Percentiles rank a stretch among this genome's conserved stretches.
These are phyloP conservation scores for Pleurotus tuber-regium DNA, from an alignment of 768 basidiomycete species.

Conservation along the genomic window DNA sequence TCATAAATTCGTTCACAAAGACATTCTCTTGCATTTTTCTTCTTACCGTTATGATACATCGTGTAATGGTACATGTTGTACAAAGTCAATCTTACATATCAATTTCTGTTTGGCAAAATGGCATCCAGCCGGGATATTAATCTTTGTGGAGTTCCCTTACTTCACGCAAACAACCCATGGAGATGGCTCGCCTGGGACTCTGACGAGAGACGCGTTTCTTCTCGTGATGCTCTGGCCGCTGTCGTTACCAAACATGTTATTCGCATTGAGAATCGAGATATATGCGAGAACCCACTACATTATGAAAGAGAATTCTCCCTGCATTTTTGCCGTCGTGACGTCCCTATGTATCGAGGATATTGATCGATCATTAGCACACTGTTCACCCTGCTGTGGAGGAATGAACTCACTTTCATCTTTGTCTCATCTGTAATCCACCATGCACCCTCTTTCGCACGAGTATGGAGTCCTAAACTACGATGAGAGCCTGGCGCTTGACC, in stretches of 20 bases:
- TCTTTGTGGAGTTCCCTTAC: background rate
- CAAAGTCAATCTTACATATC: background rate
- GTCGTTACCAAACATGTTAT: too few species aligned
- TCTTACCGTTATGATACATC: too few species aligned
- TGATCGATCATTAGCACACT: background rate
- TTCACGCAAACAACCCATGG: background rate
- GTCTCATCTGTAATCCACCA: too few species aligned
- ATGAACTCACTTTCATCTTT: background rate
- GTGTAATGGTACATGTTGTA: too few species aligned
- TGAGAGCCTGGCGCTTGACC: background rate
- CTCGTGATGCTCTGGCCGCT: too few species aligned
- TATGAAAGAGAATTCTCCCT: too few species aligned
- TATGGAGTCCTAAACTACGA: background rate
- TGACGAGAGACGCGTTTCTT: too few species aligned
- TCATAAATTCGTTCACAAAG: too few species aligned
- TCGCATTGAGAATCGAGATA: too few species aligned
- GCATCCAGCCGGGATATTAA: background rate
- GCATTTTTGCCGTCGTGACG: background rate
- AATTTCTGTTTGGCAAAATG: background rate
- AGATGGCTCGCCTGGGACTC: background rate
- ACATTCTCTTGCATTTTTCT: too few species aligned
- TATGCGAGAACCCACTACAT: too few species aligned
- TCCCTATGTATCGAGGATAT: background rate
- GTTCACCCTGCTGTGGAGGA: background rate
- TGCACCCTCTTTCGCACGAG: background rate